Evolutionary conservation across 164 flowering plant genomes (phyloP).

Genomic region (Annona cherimola): DNA sequence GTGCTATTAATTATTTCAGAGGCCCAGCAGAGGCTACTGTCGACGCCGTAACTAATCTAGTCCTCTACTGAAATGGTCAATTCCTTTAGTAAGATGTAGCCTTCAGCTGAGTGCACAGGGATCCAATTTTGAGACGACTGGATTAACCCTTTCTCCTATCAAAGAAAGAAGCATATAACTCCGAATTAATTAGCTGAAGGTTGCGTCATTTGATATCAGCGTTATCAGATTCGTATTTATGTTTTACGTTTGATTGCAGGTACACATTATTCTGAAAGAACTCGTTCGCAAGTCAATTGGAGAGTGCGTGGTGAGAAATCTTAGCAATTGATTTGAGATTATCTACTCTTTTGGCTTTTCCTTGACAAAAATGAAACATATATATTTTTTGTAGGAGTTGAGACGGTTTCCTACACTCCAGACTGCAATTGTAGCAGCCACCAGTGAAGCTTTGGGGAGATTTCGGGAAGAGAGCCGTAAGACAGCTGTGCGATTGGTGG

Average conservation of each 20-base stretch:
- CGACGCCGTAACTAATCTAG: slow-evolving; percentile 45
- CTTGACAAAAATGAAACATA: not conserved
- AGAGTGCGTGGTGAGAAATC: slow-evolving; percentile 37
- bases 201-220: not conserved
- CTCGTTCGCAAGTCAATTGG: slow-evolving; percentile 52
- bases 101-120: not conserved
- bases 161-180: not conserved
- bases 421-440: slow-evolving; percentile 46
- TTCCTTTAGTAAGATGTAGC: not conserved
- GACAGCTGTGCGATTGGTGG: slow-evolving; percentile 54
- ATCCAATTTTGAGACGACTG: not conserved
- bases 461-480: slow-evolving; percentile 59
- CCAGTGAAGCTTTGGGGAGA: slow-evolving; percentile 53
- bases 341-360: not conserved
- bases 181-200: not conserved
- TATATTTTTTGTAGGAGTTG: slow-evolving; percentile 41
- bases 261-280: slow-evolving; percentile 46
- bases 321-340: slow-evolving; percentile 1
- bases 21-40: slow-evolving; percentile 76
- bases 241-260: slow-evolving; percentile 24
- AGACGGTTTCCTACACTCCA: slow-evolving; percentile 64
- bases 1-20: slow-evolving; percentile 47
- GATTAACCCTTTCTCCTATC: not conserved
- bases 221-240: not conserved
- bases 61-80: not conserved